Percentiles rank a stretch among this genome's conserved stretches.
These are phyloP conservation scores for Morella rubra DNA, from an alignment of 306 rosid species.

Conservation along the genomic window DNA sequence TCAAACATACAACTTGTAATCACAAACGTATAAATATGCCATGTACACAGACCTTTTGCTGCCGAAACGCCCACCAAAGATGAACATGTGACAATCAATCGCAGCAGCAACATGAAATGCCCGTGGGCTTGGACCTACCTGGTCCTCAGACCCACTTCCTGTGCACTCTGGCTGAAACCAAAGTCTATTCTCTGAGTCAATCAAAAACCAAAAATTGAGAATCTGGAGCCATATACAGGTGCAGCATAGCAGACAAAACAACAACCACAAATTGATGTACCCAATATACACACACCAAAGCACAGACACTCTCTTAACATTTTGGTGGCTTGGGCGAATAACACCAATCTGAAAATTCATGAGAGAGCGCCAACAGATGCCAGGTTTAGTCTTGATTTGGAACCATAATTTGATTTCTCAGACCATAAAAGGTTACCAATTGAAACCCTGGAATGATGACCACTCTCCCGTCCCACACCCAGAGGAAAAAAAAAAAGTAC, in stretches of 20 bases:
- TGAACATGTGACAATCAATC: conserved; percentile 94
- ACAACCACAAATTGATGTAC: too few species aligned
- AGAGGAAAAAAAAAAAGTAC: too few species aligned
- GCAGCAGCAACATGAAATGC: conserved; percentile 90
- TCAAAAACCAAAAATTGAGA: conserved; percentile 11
- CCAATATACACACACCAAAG: too few species aligned
- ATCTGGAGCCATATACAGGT: not conserved
- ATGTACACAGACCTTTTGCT: conserved; percentile 56
- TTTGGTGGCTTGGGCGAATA: not conserved
- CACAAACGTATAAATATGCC: not conserved
- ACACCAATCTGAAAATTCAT: not conserved
- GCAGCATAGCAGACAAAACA: not conserved
- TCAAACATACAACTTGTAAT: conserved; percentile 8
- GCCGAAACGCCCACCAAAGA: conserved; percentile 93
- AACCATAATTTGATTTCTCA: too few species aligned
- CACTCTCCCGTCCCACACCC: too few species aligned
- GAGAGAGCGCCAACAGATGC: not conserved
- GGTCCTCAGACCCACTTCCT: conserved; percentile 74
- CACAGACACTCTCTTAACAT: too few species aligned
- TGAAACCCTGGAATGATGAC: too few species aligned
- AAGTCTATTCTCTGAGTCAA: conserved; percentile 59
- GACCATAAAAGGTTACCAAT: too few species aligned
- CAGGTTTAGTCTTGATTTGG: too few species aligned
- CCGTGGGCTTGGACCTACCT: conserved; percentile 85
- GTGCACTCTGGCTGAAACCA: conserved; percentile 96